phyloP scores from a whole-genome alignment of 176 grass and related monocot genomes.

The Avena insularis region DNA sequence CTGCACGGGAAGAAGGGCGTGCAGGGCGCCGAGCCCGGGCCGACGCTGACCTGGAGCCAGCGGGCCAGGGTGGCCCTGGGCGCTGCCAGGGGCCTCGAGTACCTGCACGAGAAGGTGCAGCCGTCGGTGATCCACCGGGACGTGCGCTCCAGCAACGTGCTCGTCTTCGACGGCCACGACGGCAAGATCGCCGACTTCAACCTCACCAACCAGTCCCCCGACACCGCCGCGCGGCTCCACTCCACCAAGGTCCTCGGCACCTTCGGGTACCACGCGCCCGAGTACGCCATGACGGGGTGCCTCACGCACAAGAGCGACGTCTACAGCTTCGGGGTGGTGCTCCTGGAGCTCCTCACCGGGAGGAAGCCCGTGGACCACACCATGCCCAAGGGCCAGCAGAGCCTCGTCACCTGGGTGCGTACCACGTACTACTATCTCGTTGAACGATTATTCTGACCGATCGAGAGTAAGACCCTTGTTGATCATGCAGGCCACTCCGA shows the following conservation, averaged over 20 bases:
- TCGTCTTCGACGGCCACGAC: slow-evolving; percentile 73
- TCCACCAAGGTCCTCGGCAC: slow-evolving; percentile 96
- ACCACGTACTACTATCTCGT: too few species aligned
- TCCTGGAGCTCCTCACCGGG: slow-evolving; percentile 81
- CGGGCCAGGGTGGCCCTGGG: slow-evolving; percentile 72
- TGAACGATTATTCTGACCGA: neutral
- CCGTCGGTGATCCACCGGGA: slow-evolving; percentile 83
- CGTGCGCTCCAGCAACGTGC: slow-evolving; percentile 94
- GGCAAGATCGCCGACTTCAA: slow-evolving; percentile 96
- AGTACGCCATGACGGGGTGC: slow-evolving; percentile 94
- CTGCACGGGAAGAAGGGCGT: slow-evolving; percentile 98
- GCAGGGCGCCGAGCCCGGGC: slow-evolving; percentile 70
- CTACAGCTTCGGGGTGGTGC: slow-evolving; percentile 89
- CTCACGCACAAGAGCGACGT: slow-evolving; percentile 95
- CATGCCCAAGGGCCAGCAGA: slow-evolving; percentile 97
- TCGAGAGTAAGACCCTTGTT: too few species aligned
- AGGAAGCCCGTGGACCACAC: slow-evolving; percentile 96
- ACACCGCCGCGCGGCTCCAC: slow-evolving; percentile 86
- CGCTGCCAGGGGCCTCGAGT: slow-evolving; percentile 82
- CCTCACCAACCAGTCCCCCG: slow-evolving; percentile 87
- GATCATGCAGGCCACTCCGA: slow-evolving; percentile 72
- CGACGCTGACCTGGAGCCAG: slow-evolving; percentile 71
- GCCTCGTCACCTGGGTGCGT: slow-evolving; percentile 90
- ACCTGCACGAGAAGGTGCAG: slow-evolving; percentile 85
- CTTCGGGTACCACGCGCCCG: slow-evolving; percentile 93